Evolutionary conservation across 2,329 filamentous ascomycete genomes (phyloP), one percentile per base, ranked within the genome.

Genomic region (Microcera coccophila): DNA sequence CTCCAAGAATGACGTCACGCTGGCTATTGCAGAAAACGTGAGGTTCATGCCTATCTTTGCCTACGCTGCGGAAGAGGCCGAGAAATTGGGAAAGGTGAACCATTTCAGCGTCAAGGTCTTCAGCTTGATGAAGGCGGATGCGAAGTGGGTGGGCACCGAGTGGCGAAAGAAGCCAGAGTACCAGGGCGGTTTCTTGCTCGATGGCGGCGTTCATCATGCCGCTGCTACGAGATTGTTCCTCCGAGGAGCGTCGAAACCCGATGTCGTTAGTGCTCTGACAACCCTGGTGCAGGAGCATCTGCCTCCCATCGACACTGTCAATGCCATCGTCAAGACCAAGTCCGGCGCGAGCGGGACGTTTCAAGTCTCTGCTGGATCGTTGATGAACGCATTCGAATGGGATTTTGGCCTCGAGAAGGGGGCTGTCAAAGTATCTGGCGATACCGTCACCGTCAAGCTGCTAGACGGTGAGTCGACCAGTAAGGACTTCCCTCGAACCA

Each of bases 151-250:
- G 51, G 67, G 72, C 36, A 79, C 76, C 3, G 50, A 66, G 19
- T 79, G 85, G 87, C 79, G 87, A 41, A 84, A 83, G 62, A 74
- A 68, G 42, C 85, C 86, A 1, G 71, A 76, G 39, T 78, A 87
- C 59, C 85, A 89, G 63, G 87, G 86, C 41, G 86, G 87, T 0
- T 90, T 89, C 60, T 62, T 90, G 41, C 76, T 90, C 2, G 86
- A 90, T 57, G 84, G 79, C 12, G 86, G 87, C 33, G 84, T 90
- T 19, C 87, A 90, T 62, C 82, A 79, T 47, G 70, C 82, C 5
- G 85, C 85, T 7, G 81, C 67, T 0, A 72, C 83, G 38, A 71
- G 85, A 14, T 61, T 77, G 22, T 59, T 90, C 32, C 66, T 89
- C 2, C 47, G 64, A 1, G 67, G 69, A 4, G 67, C 68, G 14